These are phyloP conservation scores for Stagonosporopsis rhizophila DNA, from an alignment of 2,329 filamentous ascomycete species.

Conservation along the genomic window DNA sequence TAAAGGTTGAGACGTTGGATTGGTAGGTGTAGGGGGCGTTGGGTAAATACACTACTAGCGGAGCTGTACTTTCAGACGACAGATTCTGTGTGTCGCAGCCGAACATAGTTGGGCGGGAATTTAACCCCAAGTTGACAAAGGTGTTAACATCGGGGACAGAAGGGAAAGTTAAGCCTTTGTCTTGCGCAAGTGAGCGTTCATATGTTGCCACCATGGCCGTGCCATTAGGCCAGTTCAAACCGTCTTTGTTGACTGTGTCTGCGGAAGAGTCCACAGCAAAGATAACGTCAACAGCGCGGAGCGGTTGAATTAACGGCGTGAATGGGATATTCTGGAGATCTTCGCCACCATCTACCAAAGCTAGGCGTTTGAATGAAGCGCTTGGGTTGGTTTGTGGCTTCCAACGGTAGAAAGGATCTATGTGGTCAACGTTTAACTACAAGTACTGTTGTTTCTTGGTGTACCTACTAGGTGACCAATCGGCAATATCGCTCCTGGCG, in stretches of 20 bases:
- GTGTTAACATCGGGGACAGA: conserved; percentile 73
- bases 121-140: conserved; percentile 76
- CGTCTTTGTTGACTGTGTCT: conserved; percentile 60
- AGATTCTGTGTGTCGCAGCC: conserved; percentile 72
- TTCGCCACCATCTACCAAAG: background rate
- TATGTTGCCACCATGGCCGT: conserved; percentile 75
- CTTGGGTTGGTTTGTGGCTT: background rate
- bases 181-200: conserved; percentile 62
- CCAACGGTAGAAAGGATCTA: background rate
- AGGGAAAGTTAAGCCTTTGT: conserved; percentile 73
- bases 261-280: conserved; percentile 78
- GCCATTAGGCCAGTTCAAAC: conserved; percentile 73
- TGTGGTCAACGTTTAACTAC: too few species aligned
- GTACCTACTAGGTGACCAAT: background rate
- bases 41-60: conserved; percentile 83
- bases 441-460: background rate
- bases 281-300: conserved; percentile 75
- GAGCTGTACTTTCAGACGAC: conserved; percentile 55
- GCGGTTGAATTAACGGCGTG: conserved; percentile 66
- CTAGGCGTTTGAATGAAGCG: background rate
- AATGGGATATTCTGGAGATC: background rate
- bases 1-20: conserved; percentile 80
- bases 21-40: conserved; percentile 76
- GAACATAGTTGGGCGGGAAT: conserved; percentile 76
- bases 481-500: background rate